Percentiles rank a stretch among this genome's conserved stretches.
phyloP scores from a whole-genome alignment of 1,284 basidiomycete genomes.

The Ganoderma lingzhi region DNA sequence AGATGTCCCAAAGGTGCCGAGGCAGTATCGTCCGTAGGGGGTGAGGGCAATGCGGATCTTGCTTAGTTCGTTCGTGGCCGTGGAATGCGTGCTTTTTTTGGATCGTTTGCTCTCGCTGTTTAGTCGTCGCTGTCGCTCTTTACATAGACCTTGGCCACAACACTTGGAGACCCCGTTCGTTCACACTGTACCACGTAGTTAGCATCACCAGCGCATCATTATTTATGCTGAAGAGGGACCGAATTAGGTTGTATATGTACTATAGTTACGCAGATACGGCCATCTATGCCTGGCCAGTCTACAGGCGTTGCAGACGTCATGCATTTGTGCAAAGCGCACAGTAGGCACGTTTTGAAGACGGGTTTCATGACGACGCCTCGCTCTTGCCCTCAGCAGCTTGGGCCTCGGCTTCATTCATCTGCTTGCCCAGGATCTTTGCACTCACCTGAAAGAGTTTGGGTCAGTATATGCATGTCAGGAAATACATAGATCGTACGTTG shows the following conservation, averaged over 20 bases:
- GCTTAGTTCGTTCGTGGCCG: neutral
- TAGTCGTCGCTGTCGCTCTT: neutral
- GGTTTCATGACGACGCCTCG: conserved; percentile 19
- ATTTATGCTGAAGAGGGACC: conserved; percentile 5
- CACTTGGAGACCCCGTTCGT: neutral
- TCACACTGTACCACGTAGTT: conserved; percentile 3
- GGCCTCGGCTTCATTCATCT: conserved; percentile 57
- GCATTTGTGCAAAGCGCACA: neutral
- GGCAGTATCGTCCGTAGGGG: neutral
- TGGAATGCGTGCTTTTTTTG: neutral
- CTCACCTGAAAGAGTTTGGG: conserved; percentile 61
- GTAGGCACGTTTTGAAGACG: neutral
- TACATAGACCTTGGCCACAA: neutral
- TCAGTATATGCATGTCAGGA: conserved; percentile 14
- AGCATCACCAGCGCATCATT: neutral
- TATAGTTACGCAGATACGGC: neutral
- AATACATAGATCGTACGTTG: conserved; percentile 61
- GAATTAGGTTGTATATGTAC: conserved; percentile 13
- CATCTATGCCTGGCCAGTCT: neutral
- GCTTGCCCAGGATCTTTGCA: conserved; percentile 81
- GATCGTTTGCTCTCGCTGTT: neutral
- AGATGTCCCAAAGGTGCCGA: conserved; percentile 20
- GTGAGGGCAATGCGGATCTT: neutral
- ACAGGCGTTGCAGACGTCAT: neutral
- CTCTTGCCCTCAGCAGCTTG: conserved; percentile 35